These are phyloP conservation scores for Lobosporangium transversale DNA, from an alignment of 192 early-diverging fungal genomes.

Conservation along the genomic window DNA sequence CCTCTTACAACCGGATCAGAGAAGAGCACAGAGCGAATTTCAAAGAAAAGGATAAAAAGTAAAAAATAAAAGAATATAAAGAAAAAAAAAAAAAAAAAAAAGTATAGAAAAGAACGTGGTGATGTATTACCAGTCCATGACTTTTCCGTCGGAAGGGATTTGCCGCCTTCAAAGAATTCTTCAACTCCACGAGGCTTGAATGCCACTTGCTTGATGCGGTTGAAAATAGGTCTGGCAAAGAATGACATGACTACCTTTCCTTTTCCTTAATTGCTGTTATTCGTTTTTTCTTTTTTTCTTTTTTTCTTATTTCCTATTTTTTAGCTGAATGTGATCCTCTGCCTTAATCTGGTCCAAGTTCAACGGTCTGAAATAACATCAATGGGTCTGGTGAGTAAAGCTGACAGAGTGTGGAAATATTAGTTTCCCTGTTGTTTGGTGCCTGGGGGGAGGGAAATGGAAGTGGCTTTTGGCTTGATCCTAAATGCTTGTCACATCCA, in stretches of 20 bases:
- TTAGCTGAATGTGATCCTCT: background rate
- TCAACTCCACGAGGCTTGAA: conserved; percentile 66
- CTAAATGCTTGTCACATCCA: background rate
- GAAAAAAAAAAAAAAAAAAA: background rate
- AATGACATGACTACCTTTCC: conserved; percentile 42
- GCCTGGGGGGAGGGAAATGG: background rate
- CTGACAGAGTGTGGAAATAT: too few relatives aligned
- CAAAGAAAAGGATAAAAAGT: too few relatives aligned
- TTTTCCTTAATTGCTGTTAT: background rate
- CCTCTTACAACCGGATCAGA: too few relatives aligned
- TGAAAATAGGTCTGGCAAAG: conserved; percentile 43
- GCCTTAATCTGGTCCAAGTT: too few relatives aligned
- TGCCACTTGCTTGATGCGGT: conserved; percentile 57
- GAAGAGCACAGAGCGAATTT: too few relatives aligned
- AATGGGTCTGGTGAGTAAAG: too few relatives aligned
- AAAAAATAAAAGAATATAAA: too few relatives aligned
- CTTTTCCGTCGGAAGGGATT: conserved; percentile 58
- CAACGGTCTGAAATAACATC: too few relatives aligned
- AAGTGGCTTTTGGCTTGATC: background rate
- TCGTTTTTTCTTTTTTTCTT: background rate
- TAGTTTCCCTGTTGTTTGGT: too few relatives aligned
- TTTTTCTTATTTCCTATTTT: background rate
- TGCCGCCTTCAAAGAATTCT: conserved; percentile 69
- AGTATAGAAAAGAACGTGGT: background rate
- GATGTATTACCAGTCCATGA: conserved; percentile 58